Percentiles rank a stretch among this genome's conserved stretches.
Evolutionary conservation across 805 yeast species (phyloP).

Genomic region (Yamadazyma endophytica): DNA sequence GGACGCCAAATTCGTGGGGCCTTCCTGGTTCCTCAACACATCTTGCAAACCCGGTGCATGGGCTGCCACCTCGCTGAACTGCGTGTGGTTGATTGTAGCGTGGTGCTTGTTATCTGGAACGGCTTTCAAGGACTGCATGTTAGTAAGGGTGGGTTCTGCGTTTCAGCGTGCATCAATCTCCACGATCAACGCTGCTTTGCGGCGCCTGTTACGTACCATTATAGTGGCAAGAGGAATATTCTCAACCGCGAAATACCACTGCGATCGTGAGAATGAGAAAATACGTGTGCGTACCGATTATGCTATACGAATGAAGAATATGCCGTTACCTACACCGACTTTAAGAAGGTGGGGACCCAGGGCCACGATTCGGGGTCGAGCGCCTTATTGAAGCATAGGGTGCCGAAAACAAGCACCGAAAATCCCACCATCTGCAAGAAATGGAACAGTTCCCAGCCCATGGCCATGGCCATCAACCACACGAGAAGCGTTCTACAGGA

Average conservation of each 20-base stretch:
- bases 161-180: no score
- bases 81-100: slow-evolving; percentile 46
- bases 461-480: slow-evolving; percentile 62
- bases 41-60: slow-evolving; percentile 72
- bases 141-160: no score
- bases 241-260: no score
- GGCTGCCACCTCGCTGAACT: slow-evolving; percentile 52
- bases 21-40: slow-evolving; percentile 59
- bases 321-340: no score
- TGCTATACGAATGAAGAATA: no score
- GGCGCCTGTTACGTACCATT: no score
- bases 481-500: slow-evolving; percentile 72
- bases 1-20: slow-evolving; percentile 57
- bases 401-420: slow-evolving; percentile 60
- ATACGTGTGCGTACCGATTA: slow-evolving; percentile 5
- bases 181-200: no score
- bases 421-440: slow-evolving; percentile 65
- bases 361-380: slow-evolving; percentile 47
- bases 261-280: slow-evolving; percentile 1
- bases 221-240: no score
- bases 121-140: slow-evolving; percentile 29
- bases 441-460: slow-evolving; percentile 75
- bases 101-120: slow-evolving; percentile 50
- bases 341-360: slow-evolving; percentile 46
- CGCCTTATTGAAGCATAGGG: slow-evolving; percentile 70